Conservation (phyloP, 2,329 filamentous ascomycete species). For the Ceratocystis ficicola region DNA sequence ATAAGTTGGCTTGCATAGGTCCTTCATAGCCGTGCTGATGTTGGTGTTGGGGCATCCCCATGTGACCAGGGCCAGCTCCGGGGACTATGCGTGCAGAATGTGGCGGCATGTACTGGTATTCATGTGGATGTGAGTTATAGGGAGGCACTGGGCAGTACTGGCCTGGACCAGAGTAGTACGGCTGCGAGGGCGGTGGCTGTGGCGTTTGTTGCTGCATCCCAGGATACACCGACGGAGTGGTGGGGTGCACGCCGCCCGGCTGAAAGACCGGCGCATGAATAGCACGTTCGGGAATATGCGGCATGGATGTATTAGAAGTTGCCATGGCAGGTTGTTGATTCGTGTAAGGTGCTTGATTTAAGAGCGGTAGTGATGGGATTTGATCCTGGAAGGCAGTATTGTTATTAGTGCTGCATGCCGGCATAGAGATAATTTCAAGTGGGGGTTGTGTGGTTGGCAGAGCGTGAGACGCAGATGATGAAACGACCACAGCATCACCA, state of each 20-base stretch:
- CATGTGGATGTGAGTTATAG: conserved; percentile 27
- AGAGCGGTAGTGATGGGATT: neutral
- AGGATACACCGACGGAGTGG: conserved; percentile 40
- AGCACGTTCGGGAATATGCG: conserved; percentile 83
- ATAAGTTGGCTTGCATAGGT: neutral
- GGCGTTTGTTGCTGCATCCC: conserved; percentile 35
- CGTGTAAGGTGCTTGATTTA: neutral
- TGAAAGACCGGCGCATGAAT: conserved; percentile 88
- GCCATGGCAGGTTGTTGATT: neutral
- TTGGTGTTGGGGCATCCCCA: neutral
- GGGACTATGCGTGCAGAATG: conserved; percentile 26
- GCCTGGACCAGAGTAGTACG: neutral
- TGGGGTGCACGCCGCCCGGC: conserved; percentile 32
- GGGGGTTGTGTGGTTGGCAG: conserved; percentile 41
- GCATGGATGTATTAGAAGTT: conserved; percentile 40
- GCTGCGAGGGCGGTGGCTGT: neutral
- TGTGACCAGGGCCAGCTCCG: conserved; percentile 32
- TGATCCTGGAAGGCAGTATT: conserved; percentile 5
- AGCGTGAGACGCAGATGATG: neutral
- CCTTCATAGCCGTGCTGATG: conserved; percentile 4
- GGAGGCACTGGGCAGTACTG: neutral
- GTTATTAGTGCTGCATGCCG: conserved; percentile 41
- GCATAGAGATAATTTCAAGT: conserved; percentile 32
- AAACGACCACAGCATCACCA: conserved; percentile 10
- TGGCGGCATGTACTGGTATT: conserved; percentile 24